Conservation (phyloP, 2,329 filamentous ascomycete genomes). For the Lachnellula subtilissima region DNA sequence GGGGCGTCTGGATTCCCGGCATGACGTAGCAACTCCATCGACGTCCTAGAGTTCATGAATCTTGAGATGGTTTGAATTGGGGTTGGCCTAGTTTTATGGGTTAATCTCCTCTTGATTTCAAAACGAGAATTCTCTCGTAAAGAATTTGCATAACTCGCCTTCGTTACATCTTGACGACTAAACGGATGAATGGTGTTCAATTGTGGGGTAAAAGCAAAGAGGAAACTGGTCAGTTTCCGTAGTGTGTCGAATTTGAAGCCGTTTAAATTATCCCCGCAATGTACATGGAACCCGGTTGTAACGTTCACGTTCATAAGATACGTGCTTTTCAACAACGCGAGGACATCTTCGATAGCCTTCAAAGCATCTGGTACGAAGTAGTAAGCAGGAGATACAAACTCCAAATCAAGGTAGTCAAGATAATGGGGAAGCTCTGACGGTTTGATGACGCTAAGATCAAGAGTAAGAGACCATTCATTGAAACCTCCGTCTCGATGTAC, state of each 20-base stretch:
- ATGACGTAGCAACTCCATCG: neutral
- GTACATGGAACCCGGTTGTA: constrained; percentile 29
- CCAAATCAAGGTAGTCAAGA: constrained; percentile 10
- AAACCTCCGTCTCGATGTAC: neutral
- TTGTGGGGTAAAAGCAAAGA: constrained; percentile 28
- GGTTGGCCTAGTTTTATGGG: neutral
- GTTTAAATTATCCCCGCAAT: constrained; percentile 26
- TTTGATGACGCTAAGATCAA: neutral
- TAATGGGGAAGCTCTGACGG: neutral
- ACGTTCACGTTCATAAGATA: constrained; percentile 22
- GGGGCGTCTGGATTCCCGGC: neutral
- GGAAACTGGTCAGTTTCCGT: constrained; percentile 26
- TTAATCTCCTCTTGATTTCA: neutral
- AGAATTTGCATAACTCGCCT: neutral
- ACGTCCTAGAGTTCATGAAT: neutral
- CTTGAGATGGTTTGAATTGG: neutral
- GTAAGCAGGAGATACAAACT: constrained; percentile 18
- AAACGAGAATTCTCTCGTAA: constrained; percentile 6
- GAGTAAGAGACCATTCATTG: constrained; percentile 8
- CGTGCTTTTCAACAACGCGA: constrained; percentile 5
- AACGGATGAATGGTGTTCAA: constrained; percentile 26
- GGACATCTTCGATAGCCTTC: constrained; percentile 7
- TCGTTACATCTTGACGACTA: neutral
- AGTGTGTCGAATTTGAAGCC: constrained; percentile 23
- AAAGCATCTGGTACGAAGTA: constrained; percentile 9